Conservation (phyloP, 2,329 filamentous ascomycete species). For the Xylariaceae sp. region DNA sequence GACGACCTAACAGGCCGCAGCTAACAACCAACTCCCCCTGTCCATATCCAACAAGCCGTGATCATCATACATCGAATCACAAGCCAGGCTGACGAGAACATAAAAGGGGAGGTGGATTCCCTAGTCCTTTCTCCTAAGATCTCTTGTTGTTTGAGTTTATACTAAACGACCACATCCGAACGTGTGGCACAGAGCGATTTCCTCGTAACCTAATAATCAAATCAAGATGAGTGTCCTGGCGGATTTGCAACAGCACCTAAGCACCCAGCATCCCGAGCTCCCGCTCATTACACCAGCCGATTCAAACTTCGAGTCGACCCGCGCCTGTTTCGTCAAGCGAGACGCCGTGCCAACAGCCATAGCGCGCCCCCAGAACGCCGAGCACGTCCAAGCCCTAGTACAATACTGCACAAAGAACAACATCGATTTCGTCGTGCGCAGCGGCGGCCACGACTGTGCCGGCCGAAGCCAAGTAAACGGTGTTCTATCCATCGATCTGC, state of each 20-base stretch:
- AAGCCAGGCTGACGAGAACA: too few species aligned
- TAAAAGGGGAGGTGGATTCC: too few species aligned
- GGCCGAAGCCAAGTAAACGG: conserved; percentile 32
- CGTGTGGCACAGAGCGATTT: too few species aligned
- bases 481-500: conserved; percentile 37
- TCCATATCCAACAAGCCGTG: too few species aligned
- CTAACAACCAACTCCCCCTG: too few species aligned
- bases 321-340: conserved; percentile 17
- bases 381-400: conserved; percentile 22
- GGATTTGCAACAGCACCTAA: neutral
- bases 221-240: conserved; percentile 2
- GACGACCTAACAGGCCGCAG: too few species aligned
- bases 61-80: too few species aligned
- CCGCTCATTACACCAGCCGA: conserved; percentile 9
- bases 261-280: neutral
- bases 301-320: conserved; percentile 20
- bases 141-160: too few species aligned
- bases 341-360: conserved; percentile 19
- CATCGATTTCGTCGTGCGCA: conserved; percentile 30
- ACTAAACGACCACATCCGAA: too few species aligned
- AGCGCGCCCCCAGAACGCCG: conserved; percentile 21
- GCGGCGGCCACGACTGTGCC: conserved; percentile 36
- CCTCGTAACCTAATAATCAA: neutral
- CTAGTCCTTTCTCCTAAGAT: too few species aligned
- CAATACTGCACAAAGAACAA: conserved; percentile 18